Evolutionary conservation across 2,329 filamentous ascomycete species (phyloP).

Genomic region (Scedosporium minutisporum): DNA sequence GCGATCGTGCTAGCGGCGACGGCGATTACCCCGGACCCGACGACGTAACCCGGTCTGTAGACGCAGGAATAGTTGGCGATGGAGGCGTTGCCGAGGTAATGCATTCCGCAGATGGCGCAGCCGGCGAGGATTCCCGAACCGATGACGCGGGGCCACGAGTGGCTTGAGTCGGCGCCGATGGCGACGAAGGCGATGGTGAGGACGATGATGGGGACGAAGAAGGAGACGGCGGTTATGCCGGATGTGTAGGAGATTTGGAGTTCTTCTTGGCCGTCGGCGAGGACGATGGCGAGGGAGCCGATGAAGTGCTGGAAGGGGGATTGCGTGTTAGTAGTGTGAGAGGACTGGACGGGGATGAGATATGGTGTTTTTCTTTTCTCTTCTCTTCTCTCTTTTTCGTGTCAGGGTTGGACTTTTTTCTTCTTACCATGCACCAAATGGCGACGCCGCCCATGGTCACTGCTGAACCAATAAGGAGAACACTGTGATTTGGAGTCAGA

Average conservation of each 20-base stretch:
- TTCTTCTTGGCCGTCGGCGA: slow-evolving; percentile 50
- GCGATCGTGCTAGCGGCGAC: slow-evolving; percentile 61
- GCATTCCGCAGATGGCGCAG: slow-evolving; percentile 72
- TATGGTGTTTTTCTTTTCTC: too few species aligned
- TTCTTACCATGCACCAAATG: slow-evolving; percentile 59
- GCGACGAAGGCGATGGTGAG: slow-evolving; percentile 63
- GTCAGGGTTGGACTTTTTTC: not conserved
- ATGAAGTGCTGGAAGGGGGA: slow-evolving; percentile 57
- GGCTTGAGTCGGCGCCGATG: slow-evolving; percentile 48
- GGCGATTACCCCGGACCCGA: slow-evolving; percentile 63
- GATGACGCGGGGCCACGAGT: slow-evolving; percentile 45
- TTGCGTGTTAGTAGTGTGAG: slow-evolving; percentile 6
- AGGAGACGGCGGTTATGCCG: slow-evolving; percentile 64
- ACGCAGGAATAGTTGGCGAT: slow-evolving; percentile 65
- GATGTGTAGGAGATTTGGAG: slow-evolving; percentile 67
- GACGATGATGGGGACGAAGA: slow-evolving; percentile 70
- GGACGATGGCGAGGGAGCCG: slow-evolving; percentile 67
- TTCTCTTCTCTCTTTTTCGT: too few species aligned
- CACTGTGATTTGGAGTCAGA: not conserved
- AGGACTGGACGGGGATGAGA: too few species aligned
- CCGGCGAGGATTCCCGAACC: slow-evolving; percentile 62
- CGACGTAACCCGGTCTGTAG: slow-evolving; percentile 50
- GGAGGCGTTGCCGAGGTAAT: slow-evolving; percentile 78
- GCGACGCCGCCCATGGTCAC: slow-evolving; percentile 65
- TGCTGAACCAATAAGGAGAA: slow-evolving; percentile 53